Percentiles rank a stretch among this genome's conserved stretches.
Evolutionary conservation across 495 filamentous ascomycete genomes (phyloP).

Genomic region (Hypoxylon trugodes): DNA sequence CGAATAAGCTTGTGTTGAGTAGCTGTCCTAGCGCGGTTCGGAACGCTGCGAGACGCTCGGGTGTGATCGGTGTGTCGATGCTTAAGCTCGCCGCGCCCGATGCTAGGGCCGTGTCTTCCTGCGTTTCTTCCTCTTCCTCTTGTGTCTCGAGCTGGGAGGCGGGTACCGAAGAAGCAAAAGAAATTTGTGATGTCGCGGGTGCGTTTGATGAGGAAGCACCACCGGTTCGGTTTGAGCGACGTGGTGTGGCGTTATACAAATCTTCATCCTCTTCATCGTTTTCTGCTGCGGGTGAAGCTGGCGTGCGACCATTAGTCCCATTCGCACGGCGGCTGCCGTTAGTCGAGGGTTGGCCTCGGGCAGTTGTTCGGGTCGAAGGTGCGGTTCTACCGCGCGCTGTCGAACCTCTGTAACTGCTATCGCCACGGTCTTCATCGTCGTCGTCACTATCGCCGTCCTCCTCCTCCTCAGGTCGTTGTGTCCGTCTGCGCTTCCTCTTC

Average conservation of each 20-base stretch:
- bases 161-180: constrained; percentile 57
- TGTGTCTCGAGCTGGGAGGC: constrained; percentile 54
- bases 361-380: constrained; percentile 40
- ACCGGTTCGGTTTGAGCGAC: constrained; percentile 44
- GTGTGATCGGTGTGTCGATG: constrained; percentile 61
- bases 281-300: constrained; percentile 34
- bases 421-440: constrained; percentile 46
- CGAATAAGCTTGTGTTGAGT: constrained; percentile 80
- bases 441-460: constrained; percentile 51
- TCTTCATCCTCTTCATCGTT: constrained; percentile 41
- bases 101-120: constrained; percentile 50
- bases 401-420: constrained; percentile 38
- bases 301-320: constrained; percentile 23
- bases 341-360: constrained; percentile 39
- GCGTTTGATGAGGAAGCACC: constrained; percentile 42
- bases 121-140: constrained; percentile 43
- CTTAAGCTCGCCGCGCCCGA: constrained; percentile 48
- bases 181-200: constrained; percentile 47
- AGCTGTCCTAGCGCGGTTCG: constrained; percentile 79
- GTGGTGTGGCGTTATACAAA: constrained; percentile 51
- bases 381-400: constrained; percentile 34
- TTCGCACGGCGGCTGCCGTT: constrained; percentile 40
- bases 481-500: constrained; percentile 73
- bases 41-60: constrained; percentile 75
- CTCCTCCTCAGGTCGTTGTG: constrained; percentile 50